phyloP scores from a whole-genome alignment of 176 grass and related monocot genomes.

The Lolium perenne region DNA sequence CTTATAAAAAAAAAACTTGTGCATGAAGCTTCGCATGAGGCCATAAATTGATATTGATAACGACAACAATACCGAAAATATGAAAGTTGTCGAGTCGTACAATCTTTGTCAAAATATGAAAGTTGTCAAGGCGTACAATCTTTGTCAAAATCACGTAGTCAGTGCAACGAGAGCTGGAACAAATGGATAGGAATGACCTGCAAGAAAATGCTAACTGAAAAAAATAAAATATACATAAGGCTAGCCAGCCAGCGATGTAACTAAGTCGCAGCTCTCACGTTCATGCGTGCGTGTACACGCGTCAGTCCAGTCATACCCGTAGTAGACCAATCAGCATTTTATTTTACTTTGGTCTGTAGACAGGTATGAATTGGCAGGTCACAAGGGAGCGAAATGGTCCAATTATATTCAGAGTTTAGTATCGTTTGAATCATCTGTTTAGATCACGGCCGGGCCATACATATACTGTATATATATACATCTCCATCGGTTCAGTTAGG shows the following conservation, averaged over 20 bases:
- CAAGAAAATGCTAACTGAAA: neutral
- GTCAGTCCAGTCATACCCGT: neutral
- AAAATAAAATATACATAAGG: neutral
- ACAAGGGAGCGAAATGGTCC: neutral
- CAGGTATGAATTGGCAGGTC: neutral
- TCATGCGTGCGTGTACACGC: neutral
- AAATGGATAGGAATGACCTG: constrained; percentile 24
- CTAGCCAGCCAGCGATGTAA: neutral
- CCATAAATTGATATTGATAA: constrained; percentile 4
- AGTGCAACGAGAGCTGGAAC: neutral
- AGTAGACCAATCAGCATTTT: neutral
- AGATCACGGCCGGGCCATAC: neutral
- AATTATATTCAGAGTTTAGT: neutral
- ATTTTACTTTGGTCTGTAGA: neutral
- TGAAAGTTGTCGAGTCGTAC: too few relatives aligned
- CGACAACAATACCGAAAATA: neutral
- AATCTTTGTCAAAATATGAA: neutral
- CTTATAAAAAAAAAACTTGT: neutral
- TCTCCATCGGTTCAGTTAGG: neutral
- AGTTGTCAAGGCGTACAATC: constrained; percentile 14
- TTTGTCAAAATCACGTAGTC: constrained; percentile 12
- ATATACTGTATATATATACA: neutral
- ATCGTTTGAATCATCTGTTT: neutral
- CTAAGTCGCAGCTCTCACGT: neutral
- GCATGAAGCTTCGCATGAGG: neutral